Evolutionary conservation across 306 rosid genomes (phyloP).

Genomic region (Cajanus cajan): DNA sequence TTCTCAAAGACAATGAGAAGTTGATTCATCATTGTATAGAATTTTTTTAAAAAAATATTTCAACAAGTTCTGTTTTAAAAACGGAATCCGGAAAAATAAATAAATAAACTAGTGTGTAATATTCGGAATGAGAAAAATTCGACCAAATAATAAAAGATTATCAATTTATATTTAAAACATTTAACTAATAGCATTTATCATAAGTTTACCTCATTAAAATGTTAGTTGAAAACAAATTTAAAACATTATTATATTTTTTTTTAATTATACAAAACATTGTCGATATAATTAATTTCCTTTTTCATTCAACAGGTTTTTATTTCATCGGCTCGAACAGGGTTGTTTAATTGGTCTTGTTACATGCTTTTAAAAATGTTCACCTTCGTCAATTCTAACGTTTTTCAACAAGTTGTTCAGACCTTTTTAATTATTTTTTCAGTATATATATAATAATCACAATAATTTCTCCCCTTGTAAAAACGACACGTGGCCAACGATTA

Average conservation of each 20-base stretch:
- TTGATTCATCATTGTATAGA: no score
- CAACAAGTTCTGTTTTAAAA: not conserved
- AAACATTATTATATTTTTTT: not conserved
- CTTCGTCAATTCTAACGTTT: not conserved
- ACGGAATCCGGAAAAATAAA: not conserved
- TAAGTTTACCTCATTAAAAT: not conserved
- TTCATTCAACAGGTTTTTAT: not conserved
- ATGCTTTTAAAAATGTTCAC: not conserved
- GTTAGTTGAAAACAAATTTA: no score
- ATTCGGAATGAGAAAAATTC: not conserved
- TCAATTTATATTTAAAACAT: not conserved
- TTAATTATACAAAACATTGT: not conserved
- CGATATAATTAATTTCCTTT: not conserved
- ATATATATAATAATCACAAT: not conserved
- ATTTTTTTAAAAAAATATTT: no score
- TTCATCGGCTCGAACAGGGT: no score
- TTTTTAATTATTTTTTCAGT: not conserved
- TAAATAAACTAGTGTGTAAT: no score
- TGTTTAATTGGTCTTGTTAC: no score
- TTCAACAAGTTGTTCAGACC: not conserved
- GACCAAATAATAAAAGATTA: not conserved
- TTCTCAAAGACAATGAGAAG: no score
- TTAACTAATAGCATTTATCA: not conserved
- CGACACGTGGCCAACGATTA: conserved; percentile 25
- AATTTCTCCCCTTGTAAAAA: not conserved